Base-by-base conservation (phyloP, 768 basidiomycete genomes). In the Kondoa subrosea region DNA sequence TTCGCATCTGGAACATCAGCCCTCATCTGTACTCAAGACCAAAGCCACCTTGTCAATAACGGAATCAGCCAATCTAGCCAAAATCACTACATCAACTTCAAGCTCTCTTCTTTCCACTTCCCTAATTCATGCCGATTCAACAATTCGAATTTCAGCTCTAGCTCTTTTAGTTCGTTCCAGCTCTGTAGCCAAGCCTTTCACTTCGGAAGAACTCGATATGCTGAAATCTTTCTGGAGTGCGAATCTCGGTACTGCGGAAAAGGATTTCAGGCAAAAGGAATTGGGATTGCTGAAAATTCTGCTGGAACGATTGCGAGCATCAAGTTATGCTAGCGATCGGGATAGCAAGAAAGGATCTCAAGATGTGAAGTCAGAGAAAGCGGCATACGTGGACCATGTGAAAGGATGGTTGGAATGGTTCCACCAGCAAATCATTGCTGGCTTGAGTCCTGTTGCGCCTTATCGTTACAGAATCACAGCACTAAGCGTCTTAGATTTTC, bases 391-490 rank as follows among this genome's bases (percentile, higher is more conserved):
- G 21, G 21, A 34, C n/a, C 33, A 26, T 31, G 40, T 67, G 2
- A 62, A 56, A 34, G 33, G 12, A 12, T 69, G 66, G 58, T 63
- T 69, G 3, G 16, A 21, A 16, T 40, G 32, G 25, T 61, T 65
- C 59, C 2, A 57, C 2, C 15, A 67, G 58, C 16, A 29, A 16
- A n/a, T 32, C 30, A 34, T 63, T 14, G 8, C 1, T 8, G 34
- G 67, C 14, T 56, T 69, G 14, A 34, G 30, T 3, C 34, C 66
- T 25, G 34, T 27, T 31, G 58, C 66, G 56, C 69, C 69, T 4
- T 69, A 69, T 62, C 65, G 69, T 14, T 57, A 56, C 56, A 57
- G 63, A 15, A 65, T 69, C 32, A 40, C 21, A 16, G 31, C 57
- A 8, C 21, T 50, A 21, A 21, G 40, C 40, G 40, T 50, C 8